Base-by-base conservation (phyloP, 345 rosid species). In the Clarkia xantiana region DNA sequence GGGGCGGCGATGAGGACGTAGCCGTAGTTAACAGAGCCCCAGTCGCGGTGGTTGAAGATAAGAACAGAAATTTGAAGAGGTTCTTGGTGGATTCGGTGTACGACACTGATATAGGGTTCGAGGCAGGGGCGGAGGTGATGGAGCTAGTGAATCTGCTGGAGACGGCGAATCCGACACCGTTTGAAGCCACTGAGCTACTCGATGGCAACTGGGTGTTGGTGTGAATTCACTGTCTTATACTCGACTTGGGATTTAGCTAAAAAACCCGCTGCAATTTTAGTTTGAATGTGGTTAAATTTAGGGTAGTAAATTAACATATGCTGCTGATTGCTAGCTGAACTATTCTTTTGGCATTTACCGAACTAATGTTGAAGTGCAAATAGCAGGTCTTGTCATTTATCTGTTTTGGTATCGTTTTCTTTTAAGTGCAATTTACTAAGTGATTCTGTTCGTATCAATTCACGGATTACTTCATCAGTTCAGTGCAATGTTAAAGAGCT, bases 71-170 rank as follows among this genome's bases (percentile, higher is more conserved):
- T 43, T 63, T 91, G 73, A 86, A 86, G 75, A 70, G 84, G 72
- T 67, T 77, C 54, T 67, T 91, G 76, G 96, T 68, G 47, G 94
- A 86, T 55, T 75, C 93, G 44, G 82, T 91, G 41, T 83, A 76
- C 55, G 94, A 81, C 34, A 76, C 93, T 43, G 84, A 83, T 9
- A 64, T 91, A 16, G 98, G 98, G 62, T 79, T 81, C 63, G 70
- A 74, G 17, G 93, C 82, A 14, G 73, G 78, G 2, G 40, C 77
- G 42, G 87, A 91, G 72, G 79, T 86, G 11, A 62, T 66, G 66
- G 98, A 91, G 78, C 70, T 91, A 41, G 96, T 91, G 51, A 83
- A 72, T 67, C 86, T 79, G 71, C 61, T 91, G 78, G 98, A 91
- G 63, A 79, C 89, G 14, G 44, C 62, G 38, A 91, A 81, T 57